Percentiles rank a stretch among this genome's conserved stretches.
Evolutionary conservation across 2,329 filamentous ascomycete genomes (phyloP).

Genomic region (Westerdykella ornata): DNA sequence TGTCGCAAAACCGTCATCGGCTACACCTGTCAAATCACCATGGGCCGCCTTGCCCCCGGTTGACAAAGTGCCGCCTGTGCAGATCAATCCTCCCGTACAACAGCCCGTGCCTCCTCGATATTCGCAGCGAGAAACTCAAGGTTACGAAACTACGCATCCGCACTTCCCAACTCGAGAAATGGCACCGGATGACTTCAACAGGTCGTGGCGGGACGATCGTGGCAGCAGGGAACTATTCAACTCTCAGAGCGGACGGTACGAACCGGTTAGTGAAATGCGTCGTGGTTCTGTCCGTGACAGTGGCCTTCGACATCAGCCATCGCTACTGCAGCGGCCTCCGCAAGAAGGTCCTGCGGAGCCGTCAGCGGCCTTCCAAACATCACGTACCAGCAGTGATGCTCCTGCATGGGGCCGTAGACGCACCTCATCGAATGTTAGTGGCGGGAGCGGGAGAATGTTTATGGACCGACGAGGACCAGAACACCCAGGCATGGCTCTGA

Average conservation of each 20-base stretch:
- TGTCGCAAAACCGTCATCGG: slow-evolving; percentile 63
- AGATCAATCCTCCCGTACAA: slow-evolving; percentile 50
- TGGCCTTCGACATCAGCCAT: slow-evolving; percentile 64
- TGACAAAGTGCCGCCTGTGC: slow-evolving; percentile 67
- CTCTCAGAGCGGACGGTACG: slow-evolving; percentile 89
- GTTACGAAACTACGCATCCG: slow-evolving; percentile 49
- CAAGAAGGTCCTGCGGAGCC: slow-evolving; percentile 68
- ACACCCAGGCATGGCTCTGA: slow-evolving; percentile 21
- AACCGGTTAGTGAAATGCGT: slow-evolving; percentile 72
- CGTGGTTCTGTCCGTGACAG: slow-evolving; percentile 65
- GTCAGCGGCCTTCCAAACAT: slow-evolving; percentile 78
- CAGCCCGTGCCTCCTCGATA: slow-evolving; percentile 44
- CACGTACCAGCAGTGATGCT: slow-evolving; percentile 59
- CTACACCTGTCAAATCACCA: slow-evolving; percentile 75
- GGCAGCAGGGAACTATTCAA: slow-evolving; percentile 78
- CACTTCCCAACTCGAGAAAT: slow-evolving; percentile 68
- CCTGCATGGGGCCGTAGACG: slow-evolving; percentile 65
- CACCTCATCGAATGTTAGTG: slow-evolving; percentile 86
- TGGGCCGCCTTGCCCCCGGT: slow-evolving; percentile 85
- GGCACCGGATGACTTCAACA: slow-evolving; percentile 86
- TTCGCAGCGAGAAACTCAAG: slow-evolving; percentile 50
- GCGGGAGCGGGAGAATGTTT: slow-evolving; percentile 65
- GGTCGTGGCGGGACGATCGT: slow-evolving; percentile 71
- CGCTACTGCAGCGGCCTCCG: slow-evolving; percentile 68
- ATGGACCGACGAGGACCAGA: slow-evolving; percentile 44